Evolutionary conservation across 768 basidiomycete species (phyloP).

Genomic region (Serendipita vermifera): DNA sequence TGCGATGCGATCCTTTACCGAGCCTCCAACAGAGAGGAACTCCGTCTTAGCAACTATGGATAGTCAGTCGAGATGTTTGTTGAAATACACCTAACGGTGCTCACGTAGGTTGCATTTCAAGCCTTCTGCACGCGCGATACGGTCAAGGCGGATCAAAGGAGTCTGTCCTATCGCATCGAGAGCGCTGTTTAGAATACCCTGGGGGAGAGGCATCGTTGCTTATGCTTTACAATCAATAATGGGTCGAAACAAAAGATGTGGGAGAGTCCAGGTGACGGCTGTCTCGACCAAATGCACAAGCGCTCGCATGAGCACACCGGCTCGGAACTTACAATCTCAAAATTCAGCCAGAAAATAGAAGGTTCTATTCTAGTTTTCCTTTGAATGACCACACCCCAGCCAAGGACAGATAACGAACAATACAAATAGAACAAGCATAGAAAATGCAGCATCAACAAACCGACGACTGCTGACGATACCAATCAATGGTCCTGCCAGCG

Average conservation of each 20-base stretch:
- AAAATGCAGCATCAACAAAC: too few species aligned
- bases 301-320: background rate
- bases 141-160: slow-evolving; percentile 76
- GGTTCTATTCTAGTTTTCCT: too few species aligned
- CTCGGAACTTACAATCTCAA: slow-evolving; percentile 1
- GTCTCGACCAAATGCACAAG: background rate
- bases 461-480: too few species aligned
- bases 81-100: slow-evolving; percentile 22
- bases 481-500: too few species aligned
- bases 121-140: slow-evolving; percentile 56
- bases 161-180: slow-evolving; percentile 84
- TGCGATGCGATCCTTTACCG: slow-evolving; percentile 92
- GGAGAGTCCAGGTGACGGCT: background rate
- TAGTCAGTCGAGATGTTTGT: background rate
- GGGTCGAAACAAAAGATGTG: too few species aligned
- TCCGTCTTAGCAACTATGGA: slow-evolving; percentile 75
- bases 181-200: slow-evolving; percentile 52
- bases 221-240: too few species aligned
- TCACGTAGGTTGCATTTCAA: slow-evolving; percentile 81
- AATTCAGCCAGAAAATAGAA: too few species aligned
- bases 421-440: background rate
- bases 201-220: background rate
- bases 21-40: slow-evolving; percentile 81
- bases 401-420: background rate
- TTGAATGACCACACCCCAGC: too few species aligned